Base-by-base conservation (phyloP, 2,329 filamentous ascomycete genomes). In the Phoma sp. region DNA sequence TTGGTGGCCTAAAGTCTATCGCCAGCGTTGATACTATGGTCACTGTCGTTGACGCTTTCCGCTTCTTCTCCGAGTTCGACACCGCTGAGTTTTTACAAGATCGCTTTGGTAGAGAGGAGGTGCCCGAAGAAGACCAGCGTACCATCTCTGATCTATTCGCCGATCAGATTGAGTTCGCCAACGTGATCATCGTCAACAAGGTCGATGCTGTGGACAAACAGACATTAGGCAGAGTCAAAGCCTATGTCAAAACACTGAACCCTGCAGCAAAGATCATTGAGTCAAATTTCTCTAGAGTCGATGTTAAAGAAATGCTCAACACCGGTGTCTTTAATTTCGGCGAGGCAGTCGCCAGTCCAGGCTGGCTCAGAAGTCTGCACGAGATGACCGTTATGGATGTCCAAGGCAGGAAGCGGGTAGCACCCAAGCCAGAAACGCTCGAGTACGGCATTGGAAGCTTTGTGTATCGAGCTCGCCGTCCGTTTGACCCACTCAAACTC, bases 111-210 rank as follows among this genome's bases (percentile, higher is more conserved):
- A 72, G 79, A 12, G 81, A 87, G 5, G 85, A 88, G 50, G 69
- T 72, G 0, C 84, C 5, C 71, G 84, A 74, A 0, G 88, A 91
- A 61, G 89, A 92, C 56, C 88, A 92, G 61, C 78, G 88, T 0
- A 91, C 87, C 0, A 88, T 92, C 2, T 90, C 88, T 0, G 88
- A 91, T 61, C 80, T 92, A 0, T 89, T 91, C 82, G 87, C 90
- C 0, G 88, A 91, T 62, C 88, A 91, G 65, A 89, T 91, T 55
- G 89, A 92, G 72, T 92, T 92, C 63, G 88, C 88, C 0, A 88
- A 91, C 61, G 87, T 91, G 6, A 81, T 91, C 13, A 80, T 91
- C 3, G 75, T 91, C 19, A 91, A 91, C 75, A 91, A 91, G 72
- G 78, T 84, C 6, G 87, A 90, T 57, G 83, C 85, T 56, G 85